Evolutionary conservation across 768 basidiomycete genomes (phyloP), one percentile per base, ranked within the genome.

Genomic region (Hydnomerulius pinastri): DNA sequence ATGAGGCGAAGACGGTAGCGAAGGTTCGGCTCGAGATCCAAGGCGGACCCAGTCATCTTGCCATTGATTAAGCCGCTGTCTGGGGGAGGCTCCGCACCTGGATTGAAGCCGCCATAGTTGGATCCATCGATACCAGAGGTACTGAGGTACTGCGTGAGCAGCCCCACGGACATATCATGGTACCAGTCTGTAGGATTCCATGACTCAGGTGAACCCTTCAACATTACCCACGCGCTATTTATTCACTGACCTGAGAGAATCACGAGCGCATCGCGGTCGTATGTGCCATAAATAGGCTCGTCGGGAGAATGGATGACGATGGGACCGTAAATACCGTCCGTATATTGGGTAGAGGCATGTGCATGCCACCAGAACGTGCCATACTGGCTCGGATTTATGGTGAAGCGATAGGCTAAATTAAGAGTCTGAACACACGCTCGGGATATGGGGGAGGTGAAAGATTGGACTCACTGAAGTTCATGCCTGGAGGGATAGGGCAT

Each of bases 361-460:
- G 58, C 77, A 64, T 79, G 78, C 69, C 73, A 79, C 78, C 78
- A 79, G 17, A 70, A 78, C 0, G 76, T 76, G 1, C 78, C 78
- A 1, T 67, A 70, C 56, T 72, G 77, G 12, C 69, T 67, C 3
- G 63, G 52, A 17, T 73, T 71, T 33, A 79, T 58, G 5, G 73
- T 73, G 46, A 75, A 79, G 41, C 61, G 71, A 53, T 71, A 73
- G 1, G 68, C 62, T 58, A 50, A 30, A 45, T 35, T 13, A 10
- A 25, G 7, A 6, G 1, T 10, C 30, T 59, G 4, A 54, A 46
- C 43, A 40, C 27, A 18, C 25, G 20, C 7, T 24, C 9, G 17
- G 8, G 10, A 7, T 27, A 27, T 28, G 29, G 25, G 24, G 24
- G 12, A n/a, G 12, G 36, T 7, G 27, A 2, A 18, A 40, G 32